Conservation (phyloP, 1,139 yeast species). For the Pichia sp. region DNA sequence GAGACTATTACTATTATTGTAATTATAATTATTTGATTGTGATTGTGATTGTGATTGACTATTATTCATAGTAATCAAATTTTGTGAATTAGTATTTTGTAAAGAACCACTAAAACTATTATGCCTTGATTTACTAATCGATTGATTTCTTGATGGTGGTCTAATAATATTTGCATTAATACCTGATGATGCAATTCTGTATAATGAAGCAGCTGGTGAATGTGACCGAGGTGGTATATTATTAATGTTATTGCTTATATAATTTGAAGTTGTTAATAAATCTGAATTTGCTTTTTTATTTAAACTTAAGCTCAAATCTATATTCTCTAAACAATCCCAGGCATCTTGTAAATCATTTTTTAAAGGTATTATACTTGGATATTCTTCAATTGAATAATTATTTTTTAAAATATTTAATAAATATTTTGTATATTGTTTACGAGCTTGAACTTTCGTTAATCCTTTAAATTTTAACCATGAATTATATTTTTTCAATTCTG, state of each 20-base stretch:
- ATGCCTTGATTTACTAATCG: constrained; percentile 16
- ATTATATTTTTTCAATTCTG: constrained; percentile 72
- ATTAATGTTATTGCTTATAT: background rate
- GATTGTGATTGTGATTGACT: background rate
- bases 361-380: constrained; percentile 1
- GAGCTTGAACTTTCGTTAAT: constrained; percentile 64
- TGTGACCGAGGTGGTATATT: constrained; percentile 18
- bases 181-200: constrained; percentile 27
- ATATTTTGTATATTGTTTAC: constrained; percentile 58
- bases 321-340: constrained; percentile 53
- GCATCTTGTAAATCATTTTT: constrained; percentile 4
- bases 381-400: constrained; percentile 1
- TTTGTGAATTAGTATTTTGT: background rate
- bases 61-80: background rate
- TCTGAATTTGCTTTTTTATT: background rate
- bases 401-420: constrained; percentile 45
- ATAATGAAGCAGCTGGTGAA: constrained; percentile 30
- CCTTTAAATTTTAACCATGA: constrained; percentile 82
- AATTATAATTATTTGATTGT: background rate
- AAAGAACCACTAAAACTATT: constrained; percentile 14
- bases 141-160: constrained; percentile 26
- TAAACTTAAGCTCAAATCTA: background rate
- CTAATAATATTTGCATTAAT: constrained; percentile 23
- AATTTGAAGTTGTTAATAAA: background rate
- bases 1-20: background rate